Evolutionary conservation across 78 protist genomes (phyloP).

Genomic region (Cavenderia fasciculata): DNA sequence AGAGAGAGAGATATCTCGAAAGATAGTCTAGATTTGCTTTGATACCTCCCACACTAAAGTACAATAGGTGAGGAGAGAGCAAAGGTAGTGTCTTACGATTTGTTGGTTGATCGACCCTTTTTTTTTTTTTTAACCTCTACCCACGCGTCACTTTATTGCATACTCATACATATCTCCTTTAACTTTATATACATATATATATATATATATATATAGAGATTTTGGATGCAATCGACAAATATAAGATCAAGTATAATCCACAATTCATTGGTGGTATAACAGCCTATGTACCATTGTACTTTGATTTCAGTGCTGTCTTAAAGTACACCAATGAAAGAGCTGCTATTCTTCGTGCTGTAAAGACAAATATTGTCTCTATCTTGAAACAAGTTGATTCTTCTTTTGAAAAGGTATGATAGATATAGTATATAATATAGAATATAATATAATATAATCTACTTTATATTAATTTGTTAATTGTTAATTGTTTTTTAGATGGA

Average conservation of each 20-base stretch:
- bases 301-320: conserved; percentile 41
- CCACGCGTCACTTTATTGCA: not conserved
- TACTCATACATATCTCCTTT: not conserved
- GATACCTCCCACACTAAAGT: too few relatives aligned
- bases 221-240: conserved; percentile 42
- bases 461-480: not conserved
- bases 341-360: conserved; percentile 12
- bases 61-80: too few relatives aligned
- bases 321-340: conserved; percentile 21
- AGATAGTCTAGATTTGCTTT: too few relatives aligned
- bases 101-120: too few relatives aligned
- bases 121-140: not conserved
- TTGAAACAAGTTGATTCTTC: conserved; percentile 41
- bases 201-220: conserved; percentile 4
- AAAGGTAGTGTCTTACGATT: too few relatives aligned
- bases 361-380: conserved; percentile 20
- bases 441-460: not conserved
- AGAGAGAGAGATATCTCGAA: too few relatives aligned
- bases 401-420: conserved; percentile 32
- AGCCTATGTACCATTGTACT: conserved; percentile 21
- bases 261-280: conserved; percentile 37
- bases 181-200: not conserved
- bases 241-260: conserved; percentile 38
- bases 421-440: not conserved
- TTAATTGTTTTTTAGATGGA: conserved; percentile 27